Conservation (phyloP, 371 early-diverging fungal species). For the Mucor piriformis region DNA sequence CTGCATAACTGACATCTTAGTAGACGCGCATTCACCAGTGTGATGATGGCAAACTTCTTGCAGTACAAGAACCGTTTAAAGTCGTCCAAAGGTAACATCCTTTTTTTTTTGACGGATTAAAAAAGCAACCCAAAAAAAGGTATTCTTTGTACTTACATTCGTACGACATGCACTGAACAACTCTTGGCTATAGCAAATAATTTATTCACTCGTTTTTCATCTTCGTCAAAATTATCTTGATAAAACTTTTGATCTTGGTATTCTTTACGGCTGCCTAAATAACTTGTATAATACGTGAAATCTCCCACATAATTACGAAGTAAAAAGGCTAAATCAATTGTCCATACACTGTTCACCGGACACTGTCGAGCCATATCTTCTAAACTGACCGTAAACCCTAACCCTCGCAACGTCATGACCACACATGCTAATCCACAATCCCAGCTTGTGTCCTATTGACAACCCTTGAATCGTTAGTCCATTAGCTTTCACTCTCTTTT, state of each 20-base stretch:
- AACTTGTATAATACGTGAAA: slow-evolving; percentile 88
- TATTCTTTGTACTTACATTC: slow-evolving; percentile 56
- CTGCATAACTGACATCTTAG: slow-evolving; percentile 65
- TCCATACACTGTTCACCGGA: slow-evolving; percentile 80
- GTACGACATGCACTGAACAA: slow-evolving; percentile 70
- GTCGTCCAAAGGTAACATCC: slow-evolving; percentile 75
- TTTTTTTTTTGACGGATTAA: too few species aligned
- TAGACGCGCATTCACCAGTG: slow-evolving; percentile 72
- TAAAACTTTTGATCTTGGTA: slow-evolving; percentile 74
- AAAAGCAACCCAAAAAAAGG: too few species aligned
- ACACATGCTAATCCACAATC: slow-evolving; percentile 90
- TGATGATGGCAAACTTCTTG: slow-evolving; percentile 70
- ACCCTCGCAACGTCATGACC: slow-evolving; percentile 72
- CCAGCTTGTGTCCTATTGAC: slow-evolving; percentile 58
- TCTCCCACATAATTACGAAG: slow-evolving; percentile 71
- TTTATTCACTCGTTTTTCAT: slow-evolving; percentile 73
- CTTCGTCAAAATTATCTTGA: slow-evolving; percentile 67
- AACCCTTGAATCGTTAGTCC: too few species aligned
- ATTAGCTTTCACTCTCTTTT: neutral
- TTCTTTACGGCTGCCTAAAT: slow-evolving; percentile 78
- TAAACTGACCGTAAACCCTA: slow-evolving; percentile 48
- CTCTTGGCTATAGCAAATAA: slow-evolving; percentile 80
- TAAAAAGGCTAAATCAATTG: slow-evolving; percentile 83
- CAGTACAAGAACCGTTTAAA: slow-evolving; percentile 78
- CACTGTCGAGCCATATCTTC: slow-evolving; percentile 48